Conservation (phyloP, 1,139 yeast species). For the Candida glucosophila region DNA sequence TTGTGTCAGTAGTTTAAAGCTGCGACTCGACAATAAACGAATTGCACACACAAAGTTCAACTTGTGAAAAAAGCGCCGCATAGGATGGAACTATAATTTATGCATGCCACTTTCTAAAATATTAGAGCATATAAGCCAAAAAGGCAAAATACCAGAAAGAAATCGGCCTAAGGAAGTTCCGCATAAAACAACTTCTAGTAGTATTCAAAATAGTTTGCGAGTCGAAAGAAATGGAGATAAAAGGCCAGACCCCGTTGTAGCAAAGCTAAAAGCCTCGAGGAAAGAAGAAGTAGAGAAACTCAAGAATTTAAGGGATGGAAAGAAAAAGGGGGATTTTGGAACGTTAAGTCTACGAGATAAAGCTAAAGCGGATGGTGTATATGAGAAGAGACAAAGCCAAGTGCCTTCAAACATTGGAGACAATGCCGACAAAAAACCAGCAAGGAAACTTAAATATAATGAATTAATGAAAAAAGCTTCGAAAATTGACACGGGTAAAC, state of each 20-base stretch:
- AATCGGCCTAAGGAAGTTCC: constrained; percentile 1
- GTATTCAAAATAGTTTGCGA: background rate
- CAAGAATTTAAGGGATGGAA: constrained; percentile 26
- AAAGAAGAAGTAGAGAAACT: constrained; percentile 43
- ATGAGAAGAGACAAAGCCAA: background rate
- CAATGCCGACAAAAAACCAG: constrained; percentile 3
- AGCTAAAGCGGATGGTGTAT: background rate
- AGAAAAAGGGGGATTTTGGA: constrained; percentile 26
- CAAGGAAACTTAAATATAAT: constrained; percentile 50
- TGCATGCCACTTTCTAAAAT: constrained; percentile 15
- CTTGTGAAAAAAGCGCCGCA: background rate
- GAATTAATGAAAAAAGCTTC: constrained; percentile 69
- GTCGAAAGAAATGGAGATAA: background rate
- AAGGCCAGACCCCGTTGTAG: constrained; percentile 45
- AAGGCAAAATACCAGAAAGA: constrained; percentile 17
- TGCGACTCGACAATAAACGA: too few relatives aligned
- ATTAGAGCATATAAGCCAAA: constrained; percentile 21
- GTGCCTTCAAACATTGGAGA: constrained; percentile 1
- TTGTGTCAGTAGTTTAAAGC: too few relatives aligned
- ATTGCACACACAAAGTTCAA: background rate
- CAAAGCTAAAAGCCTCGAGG: constrained; percentile 56
- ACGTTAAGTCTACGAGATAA: constrained; percentile 3
- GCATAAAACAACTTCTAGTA: constrained; percentile 1
- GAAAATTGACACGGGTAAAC: constrained; percentile 36
- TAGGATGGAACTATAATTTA: background rate